Evolutionary conservation across 352 stramenopile species (phyloP).

Genomic region (Pythium dissotocum): DNA sequence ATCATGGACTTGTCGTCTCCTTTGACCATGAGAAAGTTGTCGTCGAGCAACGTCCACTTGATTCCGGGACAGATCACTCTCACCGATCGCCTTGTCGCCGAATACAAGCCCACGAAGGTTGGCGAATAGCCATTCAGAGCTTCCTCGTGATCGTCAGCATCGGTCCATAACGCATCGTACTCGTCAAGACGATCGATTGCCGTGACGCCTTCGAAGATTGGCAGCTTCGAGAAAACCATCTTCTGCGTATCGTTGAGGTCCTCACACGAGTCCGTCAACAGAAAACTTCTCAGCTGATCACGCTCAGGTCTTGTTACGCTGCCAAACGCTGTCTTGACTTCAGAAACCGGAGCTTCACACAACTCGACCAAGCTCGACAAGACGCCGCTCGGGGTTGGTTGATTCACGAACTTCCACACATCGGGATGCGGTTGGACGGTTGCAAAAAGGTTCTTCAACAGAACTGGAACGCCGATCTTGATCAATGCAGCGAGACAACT

Average conservation of each 20-base stretch:
- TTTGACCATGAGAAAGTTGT: slow-evolving; percentile 49
- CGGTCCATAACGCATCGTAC: slow-evolving; percentile 21
- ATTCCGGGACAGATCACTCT: slow-evolving; percentile 28
- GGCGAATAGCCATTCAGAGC: neutral
- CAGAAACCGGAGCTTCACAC: slow-evolving; percentile 6
- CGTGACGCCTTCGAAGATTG: slow-evolving; percentile 55
- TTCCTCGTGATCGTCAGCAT: neutral
- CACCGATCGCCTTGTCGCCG: neutral
- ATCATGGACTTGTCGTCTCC: slow-evolving; percentile 35
- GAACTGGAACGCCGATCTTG: slow-evolving; percentile 49
- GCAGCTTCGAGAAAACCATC: slow-evolving; percentile 39
- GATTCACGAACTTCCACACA: slow-evolving; percentile 76
- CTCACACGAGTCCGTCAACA: slow-evolving; percentile 39
- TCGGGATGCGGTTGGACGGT: slow-evolving; percentile 50
- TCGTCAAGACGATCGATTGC: slow-evolving; percentile 14
- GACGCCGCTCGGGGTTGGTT: slow-evolving; percentile 58
- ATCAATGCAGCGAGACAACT: slow-evolving; percentile 16
- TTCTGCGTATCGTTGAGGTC: slow-evolving; percentile 39
- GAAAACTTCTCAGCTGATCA: slow-evolving; percentile 45
- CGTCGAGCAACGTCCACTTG: slow-evolving; percentile 45
- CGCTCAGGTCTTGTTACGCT: slow-evolving; percentile 32
- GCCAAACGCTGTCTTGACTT: slow-evolving; percentile 29
- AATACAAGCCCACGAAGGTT: slow-evolving; percentile 11
- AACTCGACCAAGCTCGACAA: slow-evolving; percentile 29
- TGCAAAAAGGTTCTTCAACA: slow-evolving; percentile 57